phyloP scores from a whole-genome alignment of 2,329 filamentous ascomycete genomes.

The Apiospora pterosperma region DNA sequence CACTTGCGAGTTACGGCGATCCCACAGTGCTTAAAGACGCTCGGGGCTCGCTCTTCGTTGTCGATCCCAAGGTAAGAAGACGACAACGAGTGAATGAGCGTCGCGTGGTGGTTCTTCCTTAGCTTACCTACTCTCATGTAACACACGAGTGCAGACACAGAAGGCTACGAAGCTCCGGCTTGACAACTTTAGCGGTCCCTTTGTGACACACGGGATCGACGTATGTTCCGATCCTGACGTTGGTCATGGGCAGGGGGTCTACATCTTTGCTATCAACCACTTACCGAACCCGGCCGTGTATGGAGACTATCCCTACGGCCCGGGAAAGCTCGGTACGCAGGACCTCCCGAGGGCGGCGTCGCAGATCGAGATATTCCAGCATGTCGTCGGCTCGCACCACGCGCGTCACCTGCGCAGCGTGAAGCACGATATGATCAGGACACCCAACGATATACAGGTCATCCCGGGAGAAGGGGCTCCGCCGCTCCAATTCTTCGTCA shows the following conservation, averaged over 20 bases:
- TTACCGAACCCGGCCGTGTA: slow-evolving; percentile 43
- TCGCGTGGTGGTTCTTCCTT: not conserved
- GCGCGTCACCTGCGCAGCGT: slow-evolving; percentile 50
- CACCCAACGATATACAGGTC: slow-evolving; percentile 52
- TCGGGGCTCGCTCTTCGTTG: slow-evolving; percentile 45
- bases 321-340: slow-evolving; percentile 12
- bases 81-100: not conserved
- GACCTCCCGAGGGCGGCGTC: slow-evolving; percentile 41
- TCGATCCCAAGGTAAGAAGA: slow-evolving; percentile 46
- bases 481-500: slow-evolving; percentile 50
- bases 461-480: slow-evolving; percentile 17
- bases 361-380: slow-evolving; percentile 55
- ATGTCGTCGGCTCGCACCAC: slow-evolving; percentile 39
- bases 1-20: slow-evolving; percentile 37
- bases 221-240: slow-evolving; percentile 47
- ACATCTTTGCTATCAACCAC: slow-evolving; percentile 61
- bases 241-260: slow-evolving; percentile 39
- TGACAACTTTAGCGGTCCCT: slow-evolving; percentile 48
- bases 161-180: slow-evolving; percentile 43
- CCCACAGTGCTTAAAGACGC: slow-evolving; percentile 31
- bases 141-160: slow-evolving; percentile 36
- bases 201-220: slow-evolving; percentile 59
- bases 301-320: not conserved
- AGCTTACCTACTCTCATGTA: not conserved
- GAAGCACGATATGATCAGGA: slow-evolving; percentile 47